These are phyloP conservation scores for Dianthus caryophyllus DNA, from an alignment of 148 eudicot species.

Conservation along the genomic window DNA sequence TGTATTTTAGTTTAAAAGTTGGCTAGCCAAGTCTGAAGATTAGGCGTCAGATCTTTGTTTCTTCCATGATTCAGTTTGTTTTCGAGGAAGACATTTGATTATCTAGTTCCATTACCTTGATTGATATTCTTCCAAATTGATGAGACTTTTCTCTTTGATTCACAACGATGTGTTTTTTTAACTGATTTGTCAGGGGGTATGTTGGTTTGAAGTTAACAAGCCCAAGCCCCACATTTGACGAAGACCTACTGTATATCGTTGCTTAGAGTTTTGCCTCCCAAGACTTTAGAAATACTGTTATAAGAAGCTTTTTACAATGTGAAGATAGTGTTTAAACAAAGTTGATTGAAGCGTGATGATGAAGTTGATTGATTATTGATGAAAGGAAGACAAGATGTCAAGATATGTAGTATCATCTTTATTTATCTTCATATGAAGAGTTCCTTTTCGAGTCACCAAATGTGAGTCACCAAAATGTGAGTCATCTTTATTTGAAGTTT, in stretches of 20 bases:
- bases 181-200: slow-evolving; percentile 89
- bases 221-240: slow-evolving; percentile 82
- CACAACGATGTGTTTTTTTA: slow-evolving; percentile 46
- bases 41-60: not conserved
- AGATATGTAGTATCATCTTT: slow-evolving; percentile 39
- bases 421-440: slow-evolving; percentile 34
- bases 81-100: not conserved
- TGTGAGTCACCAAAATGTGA: slow-evolving; percentile 47
- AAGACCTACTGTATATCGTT: slow-evolving; percentile 55
- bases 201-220: slow-evolving; percentile 84
- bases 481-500: slow-evolving; percentile 27
- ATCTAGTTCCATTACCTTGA: not conserved
- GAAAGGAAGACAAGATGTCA: slow-evolving; percentile 48
- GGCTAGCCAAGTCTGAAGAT: not conserved
- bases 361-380: slow-evolving; percentile 49
- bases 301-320: slow-evolving; percentile 53
- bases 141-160: slow-evolving; percentile 26
- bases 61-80: not conserved
- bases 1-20: not conserved
- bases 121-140: slow-evolving; percentile 14
- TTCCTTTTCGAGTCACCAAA: slow-evolving; percentile 56
- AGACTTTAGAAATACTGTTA: slow-evolving; percentile 46
- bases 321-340: slow-evolving; percentile 42
- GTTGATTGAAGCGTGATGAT: slow-evolving; percentile 56
- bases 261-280: slow-evolving; percentile 49